phyloP scores from a whole-genome alignment of 2,329 filamentous ascomycete species.

The Aciculosporium take region DNA sequence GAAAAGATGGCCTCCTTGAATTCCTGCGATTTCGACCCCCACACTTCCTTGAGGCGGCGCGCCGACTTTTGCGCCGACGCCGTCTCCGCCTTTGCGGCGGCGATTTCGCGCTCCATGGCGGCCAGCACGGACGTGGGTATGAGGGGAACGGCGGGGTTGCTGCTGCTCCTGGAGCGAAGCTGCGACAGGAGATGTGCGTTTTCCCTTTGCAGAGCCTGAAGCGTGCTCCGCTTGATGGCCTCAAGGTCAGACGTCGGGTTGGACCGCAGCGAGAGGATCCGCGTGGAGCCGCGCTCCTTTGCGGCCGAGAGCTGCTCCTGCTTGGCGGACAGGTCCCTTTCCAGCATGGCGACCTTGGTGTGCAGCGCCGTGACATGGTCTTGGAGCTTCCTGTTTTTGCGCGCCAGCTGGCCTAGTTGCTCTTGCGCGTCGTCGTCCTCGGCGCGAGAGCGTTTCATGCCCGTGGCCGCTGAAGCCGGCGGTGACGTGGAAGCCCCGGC shows the following conservation, averaged over 20 bases:
- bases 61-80: constrained; percentile 70
- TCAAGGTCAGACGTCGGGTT: constrained; percentile 84
- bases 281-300: constrained; percentile 56
- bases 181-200: constrained; percentile 71
- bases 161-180: constrained; percentile 34
- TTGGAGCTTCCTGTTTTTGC: constrained; percentile 78
- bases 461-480: constrained; percentile 26
- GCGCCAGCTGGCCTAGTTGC: constrained; percentile 66
- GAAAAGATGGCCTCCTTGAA: constrained; percentile 91
- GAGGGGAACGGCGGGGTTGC: constrained; percentile 35
- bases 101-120: constrained; percentile 60
- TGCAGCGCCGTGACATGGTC: constrained; percentile 58
- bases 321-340: constrained; percentile 60
- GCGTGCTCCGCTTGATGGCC: constrained; percentile 67
- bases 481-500: constrained; percentile 18
- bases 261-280: constrained; percentile 72
- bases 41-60: constrained; percentile 80
- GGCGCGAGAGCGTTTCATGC: constrained; percentile 51
- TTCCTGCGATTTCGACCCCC: constrained; percentile 78
- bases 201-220: constrained; percentile 64
- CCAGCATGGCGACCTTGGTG: constrained; percentile 54
- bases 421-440: constrained; percentile 51
- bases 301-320: constrained; percentile 57
- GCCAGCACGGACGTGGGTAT: constrained; percentile 68
- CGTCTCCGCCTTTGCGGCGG: constrained; percentile 53